These are phyloP conservation scores for Cardamine chenopodiifolia DNA, from an alignment of 345 rosid genomes.

Conservation along the genomic window DNA sequence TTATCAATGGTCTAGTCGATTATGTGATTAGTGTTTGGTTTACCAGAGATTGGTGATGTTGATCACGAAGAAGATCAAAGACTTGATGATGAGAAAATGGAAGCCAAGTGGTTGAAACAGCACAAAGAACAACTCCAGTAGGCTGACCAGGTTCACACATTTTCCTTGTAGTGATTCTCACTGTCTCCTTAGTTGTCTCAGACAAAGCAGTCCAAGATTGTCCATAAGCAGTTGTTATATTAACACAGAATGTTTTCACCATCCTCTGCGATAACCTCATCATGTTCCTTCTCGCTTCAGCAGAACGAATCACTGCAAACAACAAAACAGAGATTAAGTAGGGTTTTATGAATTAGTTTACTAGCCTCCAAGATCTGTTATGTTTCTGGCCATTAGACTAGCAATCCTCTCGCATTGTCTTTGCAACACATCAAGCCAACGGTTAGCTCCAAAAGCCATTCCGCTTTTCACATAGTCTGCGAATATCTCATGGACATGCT, in stretches of 20 bases:
- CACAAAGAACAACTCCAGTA: conserved; percentile 76
- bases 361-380: conserved; percentile 84
- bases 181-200: conserved; percentile 58
- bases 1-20: too few species aligned
- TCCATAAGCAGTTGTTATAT: conserved; percentile 61
- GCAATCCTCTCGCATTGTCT: conserved; percentile 89
- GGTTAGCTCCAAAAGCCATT: conserved; percentile 80
- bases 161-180: conserved; percentile 78
- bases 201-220: conserved; percentile 90
- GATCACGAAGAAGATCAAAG: conserved; percentile 77
- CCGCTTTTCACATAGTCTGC: conserved; percentile 54
- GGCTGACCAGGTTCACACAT: conserved; percentile 77
- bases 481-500: conserved; percentile 65
- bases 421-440: conserved; percentile 82
- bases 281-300: conserved; percentile 73
- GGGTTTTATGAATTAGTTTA: background rate
- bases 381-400: conserved; percentile 88
- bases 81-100: conserved; percentile 68
- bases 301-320: conserved; percentile 67
- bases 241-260: conserved; percentile 71
- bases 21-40: background rate
- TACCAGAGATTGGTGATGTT: conserved; percentile 78
- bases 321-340: background rate
- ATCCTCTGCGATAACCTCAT: conserved; percentile 85
- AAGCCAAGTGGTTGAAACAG: conserved; percentile 85